These are phyloP conservation scores for Solanum pennellii DNA, from an alignment of 257 asterid species.

Conservation along the genomic window DNA sequence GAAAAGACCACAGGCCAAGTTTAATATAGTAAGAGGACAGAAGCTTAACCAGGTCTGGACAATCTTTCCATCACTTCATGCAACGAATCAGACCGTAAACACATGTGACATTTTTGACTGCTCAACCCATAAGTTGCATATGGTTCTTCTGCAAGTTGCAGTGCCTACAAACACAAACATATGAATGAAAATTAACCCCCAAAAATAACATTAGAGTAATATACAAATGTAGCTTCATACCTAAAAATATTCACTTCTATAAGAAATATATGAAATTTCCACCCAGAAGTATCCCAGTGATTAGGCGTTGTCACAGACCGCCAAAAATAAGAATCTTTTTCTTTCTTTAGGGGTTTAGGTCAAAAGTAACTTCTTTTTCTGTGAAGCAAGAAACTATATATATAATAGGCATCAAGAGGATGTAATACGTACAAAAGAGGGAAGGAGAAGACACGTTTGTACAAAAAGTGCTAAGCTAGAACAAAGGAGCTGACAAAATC, in stretches of 20 bases:
- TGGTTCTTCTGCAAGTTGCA: conserved; percentile 84
- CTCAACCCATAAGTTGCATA: conserved; percentile 31
- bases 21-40: neutral
- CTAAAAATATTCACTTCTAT: neutral
- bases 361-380: neutral
- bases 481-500: neutral
- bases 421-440: neutral
- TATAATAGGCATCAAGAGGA: neutral
- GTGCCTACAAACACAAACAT: conserved; percentile 34
- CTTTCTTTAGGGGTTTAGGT: neutral
- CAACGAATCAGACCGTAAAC: conserved; percentile 73
- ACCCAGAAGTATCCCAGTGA: neutral
- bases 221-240: neutral
- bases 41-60: conserved; percentile 68
- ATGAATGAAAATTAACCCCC: neutral
- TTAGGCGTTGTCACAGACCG: neutral
- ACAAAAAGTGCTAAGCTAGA: neutral
- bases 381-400: neutral
- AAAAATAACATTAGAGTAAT: neutral
- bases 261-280: neutral
- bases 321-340: neutral
- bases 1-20: neutral
- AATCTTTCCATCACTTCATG: conserved; percentile 66
- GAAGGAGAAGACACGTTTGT: neutral
- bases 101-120: conserved; percentile 86